phyloP scores from a whole-genome alignment of 148 eudicot species.

The Pouteria glomerata region DNA sequence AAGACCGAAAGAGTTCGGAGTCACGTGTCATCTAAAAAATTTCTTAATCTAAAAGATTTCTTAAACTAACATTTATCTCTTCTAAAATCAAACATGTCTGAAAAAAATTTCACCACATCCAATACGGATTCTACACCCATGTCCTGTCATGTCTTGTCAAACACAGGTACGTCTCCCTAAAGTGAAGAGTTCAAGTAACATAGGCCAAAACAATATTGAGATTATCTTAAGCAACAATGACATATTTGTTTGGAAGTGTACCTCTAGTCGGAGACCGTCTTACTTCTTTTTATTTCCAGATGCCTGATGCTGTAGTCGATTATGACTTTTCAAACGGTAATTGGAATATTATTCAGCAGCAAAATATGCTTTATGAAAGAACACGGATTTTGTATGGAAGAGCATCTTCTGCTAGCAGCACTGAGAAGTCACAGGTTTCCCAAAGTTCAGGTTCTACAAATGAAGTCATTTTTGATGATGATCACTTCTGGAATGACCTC shows the following conservation, averaged over 20 bases:
- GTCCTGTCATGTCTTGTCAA: no score
- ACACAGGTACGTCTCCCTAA: no score
- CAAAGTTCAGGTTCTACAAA: slow-evolving; percentile 23
- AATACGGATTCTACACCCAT: no score
- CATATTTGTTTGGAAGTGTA: not conserved
- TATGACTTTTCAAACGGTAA: slow-evolving; percentile 71
- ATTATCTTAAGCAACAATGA: not conserved
- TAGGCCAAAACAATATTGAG: not conserved
- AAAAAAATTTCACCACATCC: no score
- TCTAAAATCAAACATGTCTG: no score
- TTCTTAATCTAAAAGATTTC: no score
- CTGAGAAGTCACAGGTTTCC: slow-evolving; percentile 21
- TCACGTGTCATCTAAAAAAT: no score
- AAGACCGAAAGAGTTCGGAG: no score
- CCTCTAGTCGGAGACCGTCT: slow-evolving; percentile 3
- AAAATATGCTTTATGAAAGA: slow-evolving; percentile 79
- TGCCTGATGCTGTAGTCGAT: slow-evolving; percentile 96
- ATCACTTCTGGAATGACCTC: slow-evolving; percentile 71
- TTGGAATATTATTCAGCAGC: slow-evolving; percentile 91
- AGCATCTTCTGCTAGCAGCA: slow-evolving; percentile 34
- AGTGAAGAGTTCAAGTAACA: no score
- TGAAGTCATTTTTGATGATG: slow-evolving; percentile 25
- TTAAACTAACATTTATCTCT: no score
- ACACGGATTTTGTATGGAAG: slow-evolving; percentile 74
- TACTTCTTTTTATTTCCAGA: slow-evolving; percentile 36